Conservation (phyloP, 768 basidiomycete genomes). For the Tulasnella sp. region DNA sequence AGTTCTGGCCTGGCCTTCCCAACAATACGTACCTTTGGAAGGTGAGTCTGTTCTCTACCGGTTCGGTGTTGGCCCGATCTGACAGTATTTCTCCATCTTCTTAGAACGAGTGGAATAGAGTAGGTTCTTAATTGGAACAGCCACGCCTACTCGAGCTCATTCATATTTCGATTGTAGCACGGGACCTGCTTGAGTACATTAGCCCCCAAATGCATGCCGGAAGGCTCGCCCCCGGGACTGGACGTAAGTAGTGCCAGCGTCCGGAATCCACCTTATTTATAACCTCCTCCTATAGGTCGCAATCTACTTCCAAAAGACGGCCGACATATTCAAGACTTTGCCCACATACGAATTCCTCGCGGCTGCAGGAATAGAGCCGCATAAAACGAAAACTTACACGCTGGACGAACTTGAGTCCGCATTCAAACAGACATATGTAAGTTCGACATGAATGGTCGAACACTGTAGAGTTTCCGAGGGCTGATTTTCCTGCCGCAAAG, state of each 20-base stretch:
- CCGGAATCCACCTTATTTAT: no score
- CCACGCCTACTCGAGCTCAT: not conserved
- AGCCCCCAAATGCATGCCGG: not conserved
- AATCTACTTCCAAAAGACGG: no score
- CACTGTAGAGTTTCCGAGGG: no score
- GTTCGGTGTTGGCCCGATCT: not conserved
- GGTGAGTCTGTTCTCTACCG: not conserved
- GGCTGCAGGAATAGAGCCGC: no score
- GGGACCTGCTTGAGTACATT: conserved; percentile 14
- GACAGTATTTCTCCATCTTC: not conserved
- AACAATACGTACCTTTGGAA: conserved; percentile 42
- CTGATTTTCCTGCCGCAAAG: no score
- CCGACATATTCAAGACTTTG: no score
- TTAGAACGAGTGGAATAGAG: conserved; percentile 41
- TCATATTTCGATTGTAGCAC: not conserved
- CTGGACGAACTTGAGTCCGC: no score
- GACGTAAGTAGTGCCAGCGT: not conserved
- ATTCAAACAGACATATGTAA: no score
- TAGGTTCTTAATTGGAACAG: not conserved
- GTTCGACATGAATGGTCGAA: no score
- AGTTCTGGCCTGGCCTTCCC: conserved; percentile 33
- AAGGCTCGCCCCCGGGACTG: not conserved
- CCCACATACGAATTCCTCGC: no score
- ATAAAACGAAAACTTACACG: no score
- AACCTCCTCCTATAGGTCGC: no score